Percentiles rank a stretch among this genome's conserved stretches.
Evolutionary conservation across 2,329 filamentous ascomycete species (phyloP).

Genomic region (Scytalidium lignicola): DNA sequence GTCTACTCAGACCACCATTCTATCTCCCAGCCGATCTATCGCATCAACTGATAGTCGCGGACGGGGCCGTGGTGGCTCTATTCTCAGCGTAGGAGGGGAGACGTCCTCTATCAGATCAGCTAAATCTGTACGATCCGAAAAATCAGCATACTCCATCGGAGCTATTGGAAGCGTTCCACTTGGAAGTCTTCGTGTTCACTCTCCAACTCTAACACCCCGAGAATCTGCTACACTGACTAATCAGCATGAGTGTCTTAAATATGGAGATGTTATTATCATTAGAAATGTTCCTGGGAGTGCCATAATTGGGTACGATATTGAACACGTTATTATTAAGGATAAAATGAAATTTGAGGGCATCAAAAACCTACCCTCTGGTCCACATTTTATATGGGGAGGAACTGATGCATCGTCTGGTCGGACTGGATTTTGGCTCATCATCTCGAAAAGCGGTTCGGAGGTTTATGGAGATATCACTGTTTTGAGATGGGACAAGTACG

Average conservation of each 20-base stretch:
- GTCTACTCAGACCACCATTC: conserved; percentile 13
- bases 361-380: conserved; percentile 47
- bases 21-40: conserved; percentile 18
- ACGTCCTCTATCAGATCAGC: conserved; percentile 8
- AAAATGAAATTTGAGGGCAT: conserved; percentile 48
- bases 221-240: conserved; percentile 4
- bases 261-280: conserved; percentile 46
- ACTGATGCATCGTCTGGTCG: conserved; percentile 43
- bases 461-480: conserved; percentile 32
- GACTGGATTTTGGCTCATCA: conserved; percentile 52
- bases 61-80: conserved; percentile 8
- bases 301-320: conserved; percentile 26
- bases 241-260: conserved; percentile 22
- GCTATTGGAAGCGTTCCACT: conserved; percentile 33
- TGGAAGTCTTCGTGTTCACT: conserved; percentile 37
- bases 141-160: conserved; percentile 28
- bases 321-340: conserved; percentile 42
- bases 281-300: conserved; percentile 39
- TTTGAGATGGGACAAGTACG: conserved; percentile 51
- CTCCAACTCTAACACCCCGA: conserved; percentile 16
- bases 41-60: conserved; percentile 17
- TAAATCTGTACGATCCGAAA: conserved; percentile 16
- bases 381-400: conserved; percentile 57
- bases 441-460: conserved; percentile 14
- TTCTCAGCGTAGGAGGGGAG: conserved; percentile 8